Percentiles rank a stretch among this genome's conserved stretches.
These are phyloP conservation scores for Trichoderma koningii DNA, from an alignment of 2,329 filamentous ascomycete species.

Conservation along the genomic window DNA sequence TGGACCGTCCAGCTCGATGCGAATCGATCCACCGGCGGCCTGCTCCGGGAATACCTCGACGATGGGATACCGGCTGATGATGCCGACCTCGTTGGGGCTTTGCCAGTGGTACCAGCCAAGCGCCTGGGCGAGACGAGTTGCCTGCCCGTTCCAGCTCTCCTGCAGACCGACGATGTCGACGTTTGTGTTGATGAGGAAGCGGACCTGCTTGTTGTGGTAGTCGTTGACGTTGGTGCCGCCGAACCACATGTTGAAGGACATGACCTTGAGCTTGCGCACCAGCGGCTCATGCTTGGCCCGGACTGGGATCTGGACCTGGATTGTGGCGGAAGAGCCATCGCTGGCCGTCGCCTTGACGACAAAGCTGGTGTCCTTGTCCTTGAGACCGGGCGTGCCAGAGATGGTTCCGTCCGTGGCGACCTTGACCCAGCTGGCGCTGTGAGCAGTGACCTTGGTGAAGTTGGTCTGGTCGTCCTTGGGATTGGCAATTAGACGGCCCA, in stretches of 20 bases:
- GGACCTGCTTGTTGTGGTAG: slow-evolving; percentile 45
- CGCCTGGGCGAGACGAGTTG: slow-evolving; percentile 40
- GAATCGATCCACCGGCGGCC: slow-evolving; percentile 38
- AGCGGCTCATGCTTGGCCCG: slow-evolving; percentile 34
- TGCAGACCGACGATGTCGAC: slow-evolving; percentile 45
- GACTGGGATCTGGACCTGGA: slow-evolving; percentile 41
- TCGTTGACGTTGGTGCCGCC: slow-evolving; percentile 42
- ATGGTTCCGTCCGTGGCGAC: slow-evolving; percentile 40
- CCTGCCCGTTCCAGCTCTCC: slow-evolving; percentile 39
- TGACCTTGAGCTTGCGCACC: slow-evolving; percentile 40
- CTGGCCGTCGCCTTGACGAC: slow-evolving; percentile 37
- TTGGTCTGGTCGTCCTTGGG: slow-evolving; percentile 31
- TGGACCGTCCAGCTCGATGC: slow-evolving; percentile 41
- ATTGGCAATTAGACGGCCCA: slow-evolving; percentile 40
- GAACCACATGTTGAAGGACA: slow-evolving; percentile 47
- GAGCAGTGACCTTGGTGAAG: slow-evolving; percentile 35
- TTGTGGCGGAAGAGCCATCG: slow-evolving; percentile 33
- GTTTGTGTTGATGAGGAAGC: slow-evolving; percentile 38
- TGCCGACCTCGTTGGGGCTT: slow-evolving; percentile 37
- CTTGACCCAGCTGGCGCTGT: slow-evolving; percentile 37
- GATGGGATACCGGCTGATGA: slow-evolving; percentile 47
- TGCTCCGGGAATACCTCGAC: slow-evolving; percentile 35
- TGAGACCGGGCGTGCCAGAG: slow-evolving; percentile 39
- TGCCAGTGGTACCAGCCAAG: slow-evolving; percentile 46
- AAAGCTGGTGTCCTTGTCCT: slow-evolving; percentile 31